Conservation (phyloP, 805 yeast genomes). For the Candida wancherniae region DNA sequence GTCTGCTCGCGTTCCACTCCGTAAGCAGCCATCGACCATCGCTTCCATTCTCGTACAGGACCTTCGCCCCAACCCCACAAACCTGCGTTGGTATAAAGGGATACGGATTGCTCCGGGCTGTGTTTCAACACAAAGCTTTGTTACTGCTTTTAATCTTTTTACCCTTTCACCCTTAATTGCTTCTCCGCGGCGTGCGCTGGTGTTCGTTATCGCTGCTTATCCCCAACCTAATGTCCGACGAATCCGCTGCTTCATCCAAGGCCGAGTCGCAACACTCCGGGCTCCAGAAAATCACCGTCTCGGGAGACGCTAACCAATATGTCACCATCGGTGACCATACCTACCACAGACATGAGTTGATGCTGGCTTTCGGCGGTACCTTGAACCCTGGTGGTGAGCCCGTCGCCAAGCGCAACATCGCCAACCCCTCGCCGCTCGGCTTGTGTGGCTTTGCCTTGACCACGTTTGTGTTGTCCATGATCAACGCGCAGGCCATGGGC, state of each 20-base stretch:
- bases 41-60: no score
- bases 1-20: no score
- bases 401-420: slow-evolving; percentile 51
- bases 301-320: slow-evolving; percentile 32
- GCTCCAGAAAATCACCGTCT: slow-evolving; percentile 23
- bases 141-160: no score
- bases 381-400: slow-evolving; percentile 31
- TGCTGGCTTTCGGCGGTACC: slow-evolving; percentile 36
- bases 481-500: slow-evolving; percentile 20
- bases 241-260: slow-evolving; percentile 12
- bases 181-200: no score
- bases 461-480: slow-evolving; percentile 18
- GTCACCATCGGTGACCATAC: slow-evolving; percentile 27
- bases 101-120: no score
- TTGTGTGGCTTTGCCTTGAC: slow-evolving; percentile 19
- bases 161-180: no score
- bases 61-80: no score
- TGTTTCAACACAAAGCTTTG: no score
- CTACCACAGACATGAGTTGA: slow-evolving; percentile 30
- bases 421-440: slow-evolving; percentile 20
- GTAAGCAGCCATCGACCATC: no score
- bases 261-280: slow-evolving; percentile 8
- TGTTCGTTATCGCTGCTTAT: no score
- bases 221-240: slow-evolving; percentile 13
- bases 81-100: no score